Conservation (phyloP, 768 basidiomycete genomes). For the Suillus paluster region DNA sequence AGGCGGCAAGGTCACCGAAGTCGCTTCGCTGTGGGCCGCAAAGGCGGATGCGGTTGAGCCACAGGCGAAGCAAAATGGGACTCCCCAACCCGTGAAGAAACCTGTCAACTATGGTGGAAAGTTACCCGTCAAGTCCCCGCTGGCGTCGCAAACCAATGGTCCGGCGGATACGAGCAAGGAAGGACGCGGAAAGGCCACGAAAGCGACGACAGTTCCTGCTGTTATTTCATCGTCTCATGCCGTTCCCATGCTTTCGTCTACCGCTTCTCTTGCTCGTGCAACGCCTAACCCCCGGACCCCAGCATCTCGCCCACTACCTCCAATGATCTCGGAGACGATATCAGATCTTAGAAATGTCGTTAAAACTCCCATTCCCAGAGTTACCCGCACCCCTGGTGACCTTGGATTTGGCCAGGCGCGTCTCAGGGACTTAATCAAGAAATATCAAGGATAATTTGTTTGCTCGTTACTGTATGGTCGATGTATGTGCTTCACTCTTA, state of each 20-base stretch:
- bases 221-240: constrained; percentile 74
- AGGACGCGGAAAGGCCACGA: constrained; percentile 44
- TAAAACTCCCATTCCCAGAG: constrained; percentile 15
- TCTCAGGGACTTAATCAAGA: constrained; percentile 78
- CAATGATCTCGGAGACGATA: constrained; percentile 39
- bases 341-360: constrained; percentile 20
- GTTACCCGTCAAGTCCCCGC: constrained; percentile 12
- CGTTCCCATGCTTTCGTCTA: constrained; percentile 72
- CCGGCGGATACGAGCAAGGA: not conserved
- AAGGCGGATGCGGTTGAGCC: constrained; percentile 36
- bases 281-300: constrained; percentile 22
- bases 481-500: not conserved
- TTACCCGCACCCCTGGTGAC: constrained; percentile 40
- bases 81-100: constrained; percentile 16
- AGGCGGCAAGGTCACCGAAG: constrained; percentile 75
- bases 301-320: constrained; percentile 35
- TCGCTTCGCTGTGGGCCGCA: constrained; percentile 75
- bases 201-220: constrained; percentile 72
- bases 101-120: constrained; percentile 16
- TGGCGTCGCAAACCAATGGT: constrained; percentile 4
- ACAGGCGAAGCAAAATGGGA: constrained; percentile 15
- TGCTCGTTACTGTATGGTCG: not conserved
- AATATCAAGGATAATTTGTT: constrained; percentile 59
- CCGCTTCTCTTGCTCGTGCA: constrained; percentile 72
- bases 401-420: constrained; percentile 79